A percentile compares a stretch with the other conserved stretches of the same genome.
Conservation (phyloP, 177 flowering plant genomes). For the Tripterygium wilfordii region DNA sequence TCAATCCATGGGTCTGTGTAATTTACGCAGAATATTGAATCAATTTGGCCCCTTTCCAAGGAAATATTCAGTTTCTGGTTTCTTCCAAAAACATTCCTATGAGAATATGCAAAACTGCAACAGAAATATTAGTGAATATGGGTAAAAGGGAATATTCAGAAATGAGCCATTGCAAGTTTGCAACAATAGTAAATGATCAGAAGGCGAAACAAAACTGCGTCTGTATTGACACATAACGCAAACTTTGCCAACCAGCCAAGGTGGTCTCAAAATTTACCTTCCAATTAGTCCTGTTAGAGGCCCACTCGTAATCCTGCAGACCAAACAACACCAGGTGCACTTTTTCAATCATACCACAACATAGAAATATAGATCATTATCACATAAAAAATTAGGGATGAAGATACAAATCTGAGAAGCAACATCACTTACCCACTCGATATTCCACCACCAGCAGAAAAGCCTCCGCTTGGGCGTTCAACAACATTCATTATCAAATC, state of each 20-base stretch:
- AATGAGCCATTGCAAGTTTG: too few species aligned
- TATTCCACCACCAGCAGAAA: constrained; percentile 99
- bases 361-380: neutral
- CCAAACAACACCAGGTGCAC: constrained; percentile 1
- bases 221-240: too few species aligned
- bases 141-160: neutral
- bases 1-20: constrained; percentile 98
- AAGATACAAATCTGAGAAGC: too few species aligned
- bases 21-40: constrained; percentile 83
- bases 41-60: constrained; percentile 92
- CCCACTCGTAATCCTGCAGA: constrained; percentile 90
- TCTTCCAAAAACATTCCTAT: constrained; percentile 88
- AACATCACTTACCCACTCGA: constrained; percentile 82
- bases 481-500: constrained; percentile 88
- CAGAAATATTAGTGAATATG: neutral
- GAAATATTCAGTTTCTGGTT: constrained; percentile 94
- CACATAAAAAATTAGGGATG: too few species aligned
- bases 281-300: constrained; percentile 93
- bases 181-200: neutral
- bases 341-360: neutral
- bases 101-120: constrained; percentile 94
- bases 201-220: too few species aligned
- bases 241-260: neutral
- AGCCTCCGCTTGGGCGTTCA: constrained; percentile 94
- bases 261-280: constrained; percentile 46